Conservation (phyloP, 2,329 filamentous ascomycete species). For the Nemania sp. region DNA sequence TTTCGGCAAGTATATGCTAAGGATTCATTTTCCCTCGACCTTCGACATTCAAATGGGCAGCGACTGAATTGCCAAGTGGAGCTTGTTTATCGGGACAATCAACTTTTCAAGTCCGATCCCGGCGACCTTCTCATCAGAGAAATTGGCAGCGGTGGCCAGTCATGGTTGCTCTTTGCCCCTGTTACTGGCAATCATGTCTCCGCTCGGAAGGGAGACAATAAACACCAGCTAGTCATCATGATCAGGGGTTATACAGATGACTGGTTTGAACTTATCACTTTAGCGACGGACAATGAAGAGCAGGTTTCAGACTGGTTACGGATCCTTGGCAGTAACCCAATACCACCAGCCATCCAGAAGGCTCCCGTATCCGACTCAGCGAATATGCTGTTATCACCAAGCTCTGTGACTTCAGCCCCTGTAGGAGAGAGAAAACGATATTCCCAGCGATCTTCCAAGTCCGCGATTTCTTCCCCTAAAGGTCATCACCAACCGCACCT, state of each 20-base stretch:
- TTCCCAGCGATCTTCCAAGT: slow-evolving; percentile 28
- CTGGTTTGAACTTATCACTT: slow-evolving; percentile 85
- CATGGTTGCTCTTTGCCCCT: slow-evolving; percentile 90
- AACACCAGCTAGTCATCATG: slow-evolving; percentile 82
- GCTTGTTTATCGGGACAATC: slow-evolving; percentile 81
- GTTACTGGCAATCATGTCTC: slow-evolving; percentile 75
- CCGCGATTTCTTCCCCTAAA: slow-evolving; percentile 36
- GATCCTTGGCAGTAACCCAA: slow-evolving; percentile 65
- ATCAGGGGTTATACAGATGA: slow-evolving; percentile 73
- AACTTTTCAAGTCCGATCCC: slow-evolving; percentile 64
- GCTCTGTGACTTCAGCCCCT: slow-evolving; percentile 41
- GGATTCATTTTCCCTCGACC: slow-evolving; percentile 84
- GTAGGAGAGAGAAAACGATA: slow-evolving; percentile 45
- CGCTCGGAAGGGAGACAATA: slow-evolving; percentile 72
- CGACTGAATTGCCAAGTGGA: slow-evolving; percentile 88
- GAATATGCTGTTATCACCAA: slow-evolving; percentile 31
- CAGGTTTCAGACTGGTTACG: slow-evolving; percentile 85
- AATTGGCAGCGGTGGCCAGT: slow-evolving; percentile 71
- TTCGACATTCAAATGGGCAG: slow-evolving; percentile 88
- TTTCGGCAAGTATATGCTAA: slow-evolving; percentile 83
- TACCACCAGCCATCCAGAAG: slow-evolving; percentile 51
- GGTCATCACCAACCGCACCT: slow-evolving; percentile 42
- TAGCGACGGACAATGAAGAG: slow-evolving; percentile 76
- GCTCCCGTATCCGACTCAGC: slow-evolving; percentile 38
- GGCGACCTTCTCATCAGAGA: slow-evolving; percentile 94